Evolutionary conservation across 352 stramenopile species (phyloP), one percentile per base, ranked within the genome.

Genomic region (Globisporangium nunn): DNA sequence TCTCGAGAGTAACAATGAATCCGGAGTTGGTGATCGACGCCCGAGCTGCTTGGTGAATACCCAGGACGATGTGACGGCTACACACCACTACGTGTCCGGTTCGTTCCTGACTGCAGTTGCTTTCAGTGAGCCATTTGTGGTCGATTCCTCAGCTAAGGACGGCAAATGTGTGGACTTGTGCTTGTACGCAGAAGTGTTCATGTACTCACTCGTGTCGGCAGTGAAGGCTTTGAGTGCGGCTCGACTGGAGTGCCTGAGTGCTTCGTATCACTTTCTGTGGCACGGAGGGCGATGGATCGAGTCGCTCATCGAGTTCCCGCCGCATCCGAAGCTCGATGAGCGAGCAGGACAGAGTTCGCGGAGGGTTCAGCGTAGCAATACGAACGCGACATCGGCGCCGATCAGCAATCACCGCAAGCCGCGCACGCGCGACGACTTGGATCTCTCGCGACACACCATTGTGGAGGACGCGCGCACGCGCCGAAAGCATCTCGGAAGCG

Each of bases 211-310:
- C 5, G 72, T 82, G 33, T 80, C 74, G 11, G 60, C 60, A 14
- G 59, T 91, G 3, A 88, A 85, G 56, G 76, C 72, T 6, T 55
- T 78, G 33, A 82, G 74, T 41, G 66, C 70, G 46, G 61, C 71
- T 43, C 71, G 78, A 14, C 61, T 91, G 6, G 74, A 88, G 59
- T 87, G 78, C 4, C 54, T 82, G 2, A 59, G 63, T 31, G 67
- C 69, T 6, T 72, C 76, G 12, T 84, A 84, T 56, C 74, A 76
- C 10, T 79, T 74, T 43, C 68, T 75, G 49, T 87, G 77, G 78
- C 74, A 87, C 50, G 66, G 58, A 46, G 63, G 74, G 17, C 71
- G 64, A 6, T 91, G 81, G 81, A 67, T 91, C 14, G 64, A 88
- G 48, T 74, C 70, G 35, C 59, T 61, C 4, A 61, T 88, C 17